Percentiles rank a stretch among this genome's conserved stretches.
Evolutionary conservation across 495 filamentous ascomycete genomes (phyloP).

Genomic region (Aspergillus ostianus): DNA sequence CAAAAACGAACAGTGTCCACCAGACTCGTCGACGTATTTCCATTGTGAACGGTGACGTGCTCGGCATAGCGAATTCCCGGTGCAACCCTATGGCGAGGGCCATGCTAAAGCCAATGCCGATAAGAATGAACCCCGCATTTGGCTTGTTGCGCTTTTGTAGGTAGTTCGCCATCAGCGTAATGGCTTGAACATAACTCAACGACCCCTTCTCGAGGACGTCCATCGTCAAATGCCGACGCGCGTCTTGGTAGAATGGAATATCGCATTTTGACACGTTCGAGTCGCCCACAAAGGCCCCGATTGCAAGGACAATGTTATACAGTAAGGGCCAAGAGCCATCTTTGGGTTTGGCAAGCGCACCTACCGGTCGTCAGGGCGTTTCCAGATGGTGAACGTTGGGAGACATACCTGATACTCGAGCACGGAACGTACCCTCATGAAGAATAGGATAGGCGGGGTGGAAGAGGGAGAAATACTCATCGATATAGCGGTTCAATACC

Average conservation of each 20-base stretch:
- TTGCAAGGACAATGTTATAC: slow-evolving; percentile 22
- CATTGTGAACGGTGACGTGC: slow-evolving; percentile 26
- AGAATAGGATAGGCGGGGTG: slow-evolving; percentile 22
- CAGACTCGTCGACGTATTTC: slow-evolving; percentile 40
- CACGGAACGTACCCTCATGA: slow-evolving; percentile 22
- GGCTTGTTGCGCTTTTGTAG: slow-evolving; percentile 25
- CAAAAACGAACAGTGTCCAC: slow-evolving; percentile 32
- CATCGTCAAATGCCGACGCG: slow-evolving; percentile 20
- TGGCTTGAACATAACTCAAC: slow-evolving; percentile 22
- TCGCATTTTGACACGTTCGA: slow-evolving; percentile 19
- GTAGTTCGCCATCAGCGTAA: slow-evolving; percentile 22
- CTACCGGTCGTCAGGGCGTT: not conserved
- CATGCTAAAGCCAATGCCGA: slow-evolving; percentile 26
- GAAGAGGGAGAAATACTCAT: slow-evolving; percentile 20
- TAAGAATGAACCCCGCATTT: slow-evolving; percentile 21
- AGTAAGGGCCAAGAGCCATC: slow-evolving; percentile 22
- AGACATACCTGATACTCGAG: slow-evolving; percentile 17
- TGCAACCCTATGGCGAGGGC: slow-evolving; percentile 23
- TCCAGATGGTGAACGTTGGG: not conserved
- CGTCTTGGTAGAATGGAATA: slow-evolving; percentile 18
- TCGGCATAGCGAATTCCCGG: slow-evolving; percentile 25
- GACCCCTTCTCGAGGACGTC: slow-evolving; percentile 24
- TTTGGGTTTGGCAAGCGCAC: slow-evolving; percentile 19
- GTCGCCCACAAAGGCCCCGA: slow-evolving; percentile 22
- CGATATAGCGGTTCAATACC: slow-evolving; percentile 12